Conservation (phyloP, 371 early-diverging fungal species). For the Vavraia culicis region DNA sequence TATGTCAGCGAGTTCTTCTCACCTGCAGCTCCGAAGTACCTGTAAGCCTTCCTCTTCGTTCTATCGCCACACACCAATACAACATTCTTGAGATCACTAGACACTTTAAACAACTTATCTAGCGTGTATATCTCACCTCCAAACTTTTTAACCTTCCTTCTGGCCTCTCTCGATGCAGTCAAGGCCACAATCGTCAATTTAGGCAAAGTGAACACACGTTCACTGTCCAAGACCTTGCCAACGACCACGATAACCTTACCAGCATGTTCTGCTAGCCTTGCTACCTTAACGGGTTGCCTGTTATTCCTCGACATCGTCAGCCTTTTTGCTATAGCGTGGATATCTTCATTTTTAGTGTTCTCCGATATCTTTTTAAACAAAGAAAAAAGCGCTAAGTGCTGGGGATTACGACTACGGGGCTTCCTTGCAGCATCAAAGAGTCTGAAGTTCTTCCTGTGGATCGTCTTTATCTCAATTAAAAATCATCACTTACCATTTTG, state of each 20-base stretch:
- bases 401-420: too few relatives aligned
- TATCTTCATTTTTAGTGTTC: neutral
- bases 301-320: conserved; percentile 26
- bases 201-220: conserved; percentile 31
- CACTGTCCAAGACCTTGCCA: conserved; percentile 39
- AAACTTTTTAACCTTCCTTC: conserved; percentile 37
- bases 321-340: conserved; percentile 23
- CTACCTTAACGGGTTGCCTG: conserved; percentile 34
- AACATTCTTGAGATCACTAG: conserved; percentile 31
- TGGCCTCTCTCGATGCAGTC: conserved; percentile 4
- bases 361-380: too few relatives aligned
- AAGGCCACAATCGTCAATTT: conserved; percentile 32
- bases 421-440: too few relatives aligned
- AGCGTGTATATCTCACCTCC: conserved; percentile 41
- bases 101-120: conserved; percentile 40
- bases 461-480: too few relatives aligned
- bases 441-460: too few relatives aligned
- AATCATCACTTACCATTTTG: too few relatives aligned
- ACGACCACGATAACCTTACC: conserved; percentile 36
- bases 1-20: conserved; percentile 38
- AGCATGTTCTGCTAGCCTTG: conserved; percentile 2
- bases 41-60: conserved; percentile 33
- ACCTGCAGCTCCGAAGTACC: conserved; percentile 44
- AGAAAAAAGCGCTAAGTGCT: too few relatives aligned
- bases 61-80: conserved; percentile 30